A percentile compares a stretch with the other conserved stretches of the same genome.
Conservation (phyloP, 768 basidiomycete genomes). For the Boletus sp. region DNA sequence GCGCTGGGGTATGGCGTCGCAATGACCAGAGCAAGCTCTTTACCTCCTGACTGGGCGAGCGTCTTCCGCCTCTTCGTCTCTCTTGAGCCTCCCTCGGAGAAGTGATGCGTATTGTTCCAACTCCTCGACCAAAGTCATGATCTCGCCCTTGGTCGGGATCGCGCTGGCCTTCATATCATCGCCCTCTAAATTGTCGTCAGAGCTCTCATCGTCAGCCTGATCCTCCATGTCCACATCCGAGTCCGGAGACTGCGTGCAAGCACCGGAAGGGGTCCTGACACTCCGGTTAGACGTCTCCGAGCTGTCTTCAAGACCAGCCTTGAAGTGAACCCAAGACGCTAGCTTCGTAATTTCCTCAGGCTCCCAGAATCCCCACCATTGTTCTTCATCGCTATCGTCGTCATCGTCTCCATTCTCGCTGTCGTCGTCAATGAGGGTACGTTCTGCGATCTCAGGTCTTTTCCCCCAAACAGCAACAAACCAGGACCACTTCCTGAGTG, state of each 20-base stretch:
- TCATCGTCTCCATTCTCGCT: conserved; percentile 31
- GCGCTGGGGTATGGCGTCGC: conserved; percentile 1
- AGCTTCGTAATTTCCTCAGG: conserved; percentile 61
- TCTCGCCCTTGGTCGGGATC: conserved; percentile 30
- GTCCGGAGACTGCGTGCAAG: not conserved
- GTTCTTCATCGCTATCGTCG: conserved; percentile 35
- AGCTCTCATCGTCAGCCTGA: conserved; percentile 3
- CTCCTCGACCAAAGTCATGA: conserved; percentile 47
- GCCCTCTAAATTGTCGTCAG: conserved; percentile 3
- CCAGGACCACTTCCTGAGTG: conserved; percentile 66
- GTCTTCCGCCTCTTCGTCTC: conserved; percentile 27
- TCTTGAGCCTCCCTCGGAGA: conserved; percentile 53
- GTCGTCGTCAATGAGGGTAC: conserved; percentile 22
- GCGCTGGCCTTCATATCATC: not conserved
- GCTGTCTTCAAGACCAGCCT: conserved; percentile 38
- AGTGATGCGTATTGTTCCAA: conserved; percentile 59
- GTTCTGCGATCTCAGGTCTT: conserved; percentile 37
- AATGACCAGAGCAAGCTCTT: conserved; percentile 4
- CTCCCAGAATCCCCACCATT: conserved; percentile 79
- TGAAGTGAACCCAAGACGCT: conserved; percentile 60
- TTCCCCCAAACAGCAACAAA: conserved; percentile 74
- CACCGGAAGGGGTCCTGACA: not conserved
- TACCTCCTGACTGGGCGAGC: conserved; percentile 2
- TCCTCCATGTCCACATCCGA: conserved; percentile 24
- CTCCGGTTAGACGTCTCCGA: conserved; percentile 6